Evolutionary conservation across 2,329 filamentous ascomycete genomes (phyloP).

Genomic region (Fusarium caatingaense): DNA sequence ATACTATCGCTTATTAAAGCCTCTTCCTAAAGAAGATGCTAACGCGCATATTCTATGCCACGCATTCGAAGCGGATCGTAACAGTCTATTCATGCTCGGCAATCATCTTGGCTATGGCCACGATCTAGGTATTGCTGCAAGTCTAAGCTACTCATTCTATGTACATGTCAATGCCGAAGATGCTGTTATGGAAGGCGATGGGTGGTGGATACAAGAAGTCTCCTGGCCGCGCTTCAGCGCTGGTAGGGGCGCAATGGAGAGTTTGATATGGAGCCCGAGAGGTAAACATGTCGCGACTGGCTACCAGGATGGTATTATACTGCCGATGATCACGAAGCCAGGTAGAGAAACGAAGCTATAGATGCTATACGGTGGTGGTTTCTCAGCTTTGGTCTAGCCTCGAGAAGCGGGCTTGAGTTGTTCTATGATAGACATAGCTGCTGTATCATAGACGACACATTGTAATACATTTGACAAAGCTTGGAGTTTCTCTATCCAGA

Average conservation of each 20-base stretch:
- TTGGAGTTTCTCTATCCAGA: background rate
- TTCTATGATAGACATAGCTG: background rate
- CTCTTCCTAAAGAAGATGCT: constrained; percentile 54
- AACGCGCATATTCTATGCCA: constrained; percentile 62
- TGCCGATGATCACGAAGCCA: constrained; percentile 37
- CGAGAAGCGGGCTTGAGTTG: background rate
- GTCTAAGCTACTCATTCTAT: constrained; percentile 63
- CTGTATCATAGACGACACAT: background rate
- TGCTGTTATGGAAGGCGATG: constrained; percentile 59
- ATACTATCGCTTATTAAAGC: constrained; percentile 60
- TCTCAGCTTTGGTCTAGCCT: background rate
- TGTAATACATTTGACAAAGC: background rate
- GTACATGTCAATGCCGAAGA: constrained; percentile 63
- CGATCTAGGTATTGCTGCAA: constrained; percentile 56
- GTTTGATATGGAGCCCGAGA: constrained; percentile 65
- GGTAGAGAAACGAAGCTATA: constrained; percentile 22
- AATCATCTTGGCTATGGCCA: constrained; percentile 62
- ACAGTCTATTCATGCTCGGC: constrained; percentile 63
- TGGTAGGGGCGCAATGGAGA: constrained; percentile 60
- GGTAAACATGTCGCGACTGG: constrained; percentile 66
- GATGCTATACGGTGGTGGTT: background rate
- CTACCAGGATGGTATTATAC: constrained; percentile 64
- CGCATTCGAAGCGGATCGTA: constrained; percentile 65
- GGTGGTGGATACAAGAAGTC: constrained; percentile 67
- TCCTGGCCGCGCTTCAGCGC: constrained; percentile 60